Conservation (phyloP, 2,329 filamentous ascomycete species). For the Sclerotinia nivalis region DNA sequence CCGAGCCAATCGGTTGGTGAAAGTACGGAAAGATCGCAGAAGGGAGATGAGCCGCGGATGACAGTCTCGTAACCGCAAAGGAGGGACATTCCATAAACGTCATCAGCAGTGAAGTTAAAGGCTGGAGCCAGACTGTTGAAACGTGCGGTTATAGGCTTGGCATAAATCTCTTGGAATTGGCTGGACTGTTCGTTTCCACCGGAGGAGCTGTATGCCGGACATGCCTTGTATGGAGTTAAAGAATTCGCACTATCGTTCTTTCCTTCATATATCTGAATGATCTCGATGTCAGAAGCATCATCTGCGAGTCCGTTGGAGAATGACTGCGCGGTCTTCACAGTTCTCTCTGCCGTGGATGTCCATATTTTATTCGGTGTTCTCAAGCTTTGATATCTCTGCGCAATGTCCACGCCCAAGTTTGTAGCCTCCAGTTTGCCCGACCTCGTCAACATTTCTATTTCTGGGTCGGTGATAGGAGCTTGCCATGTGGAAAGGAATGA, state of each 20-base stretch:
- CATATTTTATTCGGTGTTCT: slow-evolving; percentile 51
- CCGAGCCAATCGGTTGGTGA: slow-evolving; percentile 50
- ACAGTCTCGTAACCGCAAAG: slow-evolving; percentile 54
- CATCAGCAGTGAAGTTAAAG: slow-evolving; percentile 55
- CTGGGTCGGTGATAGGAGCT: slow-evolving; percentile 35
- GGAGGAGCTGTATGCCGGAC: slow-evolving; percentile 52
- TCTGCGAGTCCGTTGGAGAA: slow-evolving; percentile 51
- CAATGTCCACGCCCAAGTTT: slow-evolving; percentile 36
- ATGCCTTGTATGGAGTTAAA: slow-evolving; percentile 56
- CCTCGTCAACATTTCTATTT: slow-evolving; percentile 37
- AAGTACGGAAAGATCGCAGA: slow-evolving; percentile 49
- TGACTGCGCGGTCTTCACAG: slow-evolving; percentile 49
- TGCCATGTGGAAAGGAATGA: slow-evolving; percentile 37
- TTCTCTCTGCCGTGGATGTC: slow-evolving; percentile 54
- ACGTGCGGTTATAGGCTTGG: slow-evolving; percentile 51
- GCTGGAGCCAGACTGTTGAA: slow-evolving; percentile 48
- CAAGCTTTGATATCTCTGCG: slow-evolving; percentile 42
- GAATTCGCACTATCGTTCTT: slow-evolving; percentile 51
- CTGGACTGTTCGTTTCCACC: slow-evolving; percentile 49
- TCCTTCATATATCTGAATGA: slow-evolving; percentile 49
- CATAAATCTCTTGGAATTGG: slow-evolving; percentile 48
- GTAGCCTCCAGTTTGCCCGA: slow-evolving; percentile 36
- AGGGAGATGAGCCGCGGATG: slow-evolving; percentile 50
- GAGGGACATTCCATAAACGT: slow-evolving; percentile 53
- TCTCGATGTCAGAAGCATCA: slow-evolving; percentile 46